Conservation (phyloP, 2,329 filamentous ascomycete species). For the Ceratocystis diversiconidia region DNA sequence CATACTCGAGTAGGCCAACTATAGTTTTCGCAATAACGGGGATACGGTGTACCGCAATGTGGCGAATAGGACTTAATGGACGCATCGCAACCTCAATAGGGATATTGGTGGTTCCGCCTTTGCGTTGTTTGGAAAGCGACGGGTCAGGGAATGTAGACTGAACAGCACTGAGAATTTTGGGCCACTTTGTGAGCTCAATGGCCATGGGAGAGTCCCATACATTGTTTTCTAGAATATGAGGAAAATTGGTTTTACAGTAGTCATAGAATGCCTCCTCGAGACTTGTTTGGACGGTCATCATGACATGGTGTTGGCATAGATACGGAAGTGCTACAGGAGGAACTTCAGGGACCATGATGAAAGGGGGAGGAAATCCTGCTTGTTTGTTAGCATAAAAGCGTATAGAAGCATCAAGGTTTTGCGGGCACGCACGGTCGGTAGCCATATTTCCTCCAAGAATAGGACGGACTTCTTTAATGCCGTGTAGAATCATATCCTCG, state of each 20-base stretch:
- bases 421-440: background rate
- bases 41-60: conserved; percentile 16
- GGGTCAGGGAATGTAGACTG: conserved; percentile 6
- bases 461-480: conserved; percentile 6
- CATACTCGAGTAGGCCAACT: conserved; percentile 2
- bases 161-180: conserved; percentile 3
- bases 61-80: conserved; percentile 11
- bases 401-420: background rate
- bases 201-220: conserved; percentile 12
- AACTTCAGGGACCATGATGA: conserved; percentile 7
- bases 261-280: conserved; percentile 12
- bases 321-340: conserved; percentile 9
- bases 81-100: conserved; percentile 2
- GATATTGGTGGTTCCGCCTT: background rate
- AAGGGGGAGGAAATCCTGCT: conserved; percentile 2
- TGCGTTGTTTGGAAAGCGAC: background rate
- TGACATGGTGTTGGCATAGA: conserved; percentile 12
- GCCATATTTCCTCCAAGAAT: background rate
- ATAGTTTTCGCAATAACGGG: conserved; percentile 7
- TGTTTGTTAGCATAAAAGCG: background rate
- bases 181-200: conserved; percentile 14
- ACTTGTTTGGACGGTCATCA: conserved; percentile 3
- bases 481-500: background rate
- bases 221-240: background rate
- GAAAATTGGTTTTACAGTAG: conserved; percentile 10